phyloP scores from a whole-genome alignment of 2,329 filamentous ascomycete genomes.

The Phyllosticta paracitricarpa region DNA sequence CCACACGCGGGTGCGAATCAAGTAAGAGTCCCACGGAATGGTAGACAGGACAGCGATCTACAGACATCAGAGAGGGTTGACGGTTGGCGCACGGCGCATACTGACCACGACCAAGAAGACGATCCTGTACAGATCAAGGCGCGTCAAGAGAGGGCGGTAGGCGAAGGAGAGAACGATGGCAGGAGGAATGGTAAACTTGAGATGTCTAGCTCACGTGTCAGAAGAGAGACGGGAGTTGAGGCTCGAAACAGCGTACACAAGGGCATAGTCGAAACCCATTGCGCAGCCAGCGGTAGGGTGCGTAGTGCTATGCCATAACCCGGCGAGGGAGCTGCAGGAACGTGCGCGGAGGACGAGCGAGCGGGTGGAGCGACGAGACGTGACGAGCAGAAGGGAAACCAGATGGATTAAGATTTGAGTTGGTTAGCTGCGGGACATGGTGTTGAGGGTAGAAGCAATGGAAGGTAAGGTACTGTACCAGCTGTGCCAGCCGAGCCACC shows the following conservation, averaged over 20 bases:
- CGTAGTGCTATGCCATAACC: slow-evolving; percentile 11
- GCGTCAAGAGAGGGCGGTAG: slow-evolving; percentile 52
- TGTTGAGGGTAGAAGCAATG: neutral
- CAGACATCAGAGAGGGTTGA: slow-evolving; percentile 16
- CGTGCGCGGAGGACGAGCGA: neutral
- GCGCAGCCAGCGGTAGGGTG: slow-evolving; percentile 12
- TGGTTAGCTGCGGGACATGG: neutral
- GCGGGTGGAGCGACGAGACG: neutral
- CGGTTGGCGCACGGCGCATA: neutral
- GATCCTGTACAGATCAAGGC: slow-evolving; percentile 53
- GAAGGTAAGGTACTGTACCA: neutral
- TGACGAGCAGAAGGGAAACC: neutral
- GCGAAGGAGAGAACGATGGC: slow-evolving; percentile 49
- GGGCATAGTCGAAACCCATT: slow-evolving; percentile 53
- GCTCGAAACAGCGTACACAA: slow-evolving; percentile 40
- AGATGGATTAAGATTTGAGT: neutral
- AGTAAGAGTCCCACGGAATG: slow-evolving; percentile 67
- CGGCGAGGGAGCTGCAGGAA: slow-evolving; percentile 1
- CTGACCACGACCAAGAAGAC: slow-evolving; percentile 45
- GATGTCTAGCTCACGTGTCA: slow-evolving; percentile 38
- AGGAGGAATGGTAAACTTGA: slow-evolving; percentile 57
- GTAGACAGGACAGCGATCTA: slow-evolving; percentile 57
- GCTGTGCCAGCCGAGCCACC: neutral
- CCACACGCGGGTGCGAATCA: slow-evolving; percentile 60
- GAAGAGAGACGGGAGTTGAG: neutral